These are phyloP conservation scores for Echinosophora koreensis DNA, from an alignment of 306 rosid genomes.

Conservation along the genomic window DNA sequence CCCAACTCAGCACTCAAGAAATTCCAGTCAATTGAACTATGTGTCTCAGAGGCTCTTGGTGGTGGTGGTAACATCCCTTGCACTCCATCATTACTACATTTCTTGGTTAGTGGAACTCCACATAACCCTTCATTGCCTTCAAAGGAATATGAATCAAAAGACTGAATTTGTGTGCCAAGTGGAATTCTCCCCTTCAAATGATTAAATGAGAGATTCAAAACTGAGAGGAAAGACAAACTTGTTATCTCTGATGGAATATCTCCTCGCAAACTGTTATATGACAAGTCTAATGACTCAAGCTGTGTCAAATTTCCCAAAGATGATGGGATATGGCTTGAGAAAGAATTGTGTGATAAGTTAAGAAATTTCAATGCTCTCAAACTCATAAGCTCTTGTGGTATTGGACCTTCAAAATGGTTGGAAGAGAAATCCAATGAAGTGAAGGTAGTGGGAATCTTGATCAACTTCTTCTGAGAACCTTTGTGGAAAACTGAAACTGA, in stretches of 20 bases:
- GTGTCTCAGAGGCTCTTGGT: not conserved
- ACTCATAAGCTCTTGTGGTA: slow-evolving; percentile 15
- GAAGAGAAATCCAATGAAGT: slow-evolving; percentile 32
- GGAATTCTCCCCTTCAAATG: slow-evolving; percentile 44
- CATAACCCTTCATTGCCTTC: slow-evolving; percentile 47
- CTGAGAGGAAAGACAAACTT: slow-evolving; percentile 20
- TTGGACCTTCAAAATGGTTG: slow-evolving; percentile 31
- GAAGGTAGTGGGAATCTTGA: slow-evolving; percentile 1
- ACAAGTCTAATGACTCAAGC: slow-evolving; percentile 50
- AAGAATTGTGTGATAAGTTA: slow-evolving; percentile 35
- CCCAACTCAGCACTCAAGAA: slow-evolving; percentile 46
- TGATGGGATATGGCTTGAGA: slow-evolving; percentile 42
- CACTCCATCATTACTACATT: not conserved
- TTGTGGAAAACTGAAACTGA: not conserved
- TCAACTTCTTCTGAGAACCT: not conserved
- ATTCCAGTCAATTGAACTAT: slow-evolving; percentile 27
- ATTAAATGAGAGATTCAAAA: slow-evolving; percentile 47
- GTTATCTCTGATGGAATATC: slow-evolving; percentile 37
- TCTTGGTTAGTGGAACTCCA: slow-evolving; percentile 46
- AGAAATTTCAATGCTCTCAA: slow-evolving; percentile 1
- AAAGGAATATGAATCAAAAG: slow-evolving; percentile 37
- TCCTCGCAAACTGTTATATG: slow-evolving; percentile 28
- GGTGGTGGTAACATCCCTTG: not conserved
- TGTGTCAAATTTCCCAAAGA: slow-evolving; percentile 22
- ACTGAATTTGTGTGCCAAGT: slow-evolving; percentile 18